Percentiles rank a stretch among this genome's conserved stretches.
phyloP scores from a whole-genome alignment of 768 basidiomycete genomes.

The Auricularia cornea region DNA sequence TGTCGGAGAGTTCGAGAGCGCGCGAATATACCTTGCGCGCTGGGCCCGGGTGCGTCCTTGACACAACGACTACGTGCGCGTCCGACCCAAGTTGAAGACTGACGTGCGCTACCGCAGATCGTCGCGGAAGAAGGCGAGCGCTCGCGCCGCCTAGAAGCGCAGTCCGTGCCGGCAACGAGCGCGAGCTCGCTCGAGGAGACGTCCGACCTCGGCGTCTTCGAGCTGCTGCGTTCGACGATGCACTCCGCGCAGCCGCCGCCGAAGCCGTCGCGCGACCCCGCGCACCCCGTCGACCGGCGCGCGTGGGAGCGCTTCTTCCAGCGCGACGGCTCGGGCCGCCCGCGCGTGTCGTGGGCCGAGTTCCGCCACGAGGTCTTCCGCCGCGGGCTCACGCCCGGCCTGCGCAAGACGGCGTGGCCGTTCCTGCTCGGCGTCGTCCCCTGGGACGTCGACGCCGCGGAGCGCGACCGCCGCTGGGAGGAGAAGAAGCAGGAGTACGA shows the following conservation, averaged over 20 bases:
- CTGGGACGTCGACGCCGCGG: constrained; percentile 63
- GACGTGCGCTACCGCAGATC: constrained; percentile 29
- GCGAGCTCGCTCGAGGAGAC: constrained; percentile 48
- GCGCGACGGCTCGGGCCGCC: constrained; percentile 44
- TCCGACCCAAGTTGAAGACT: background rate
- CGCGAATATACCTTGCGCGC: constrained; percentile 88
- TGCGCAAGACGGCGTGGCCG: constrained; percentile 81
- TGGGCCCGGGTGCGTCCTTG: constrained; percentile 67
- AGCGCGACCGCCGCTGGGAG: constrained; percentile 55
- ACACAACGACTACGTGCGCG: constrained; percentile 10
- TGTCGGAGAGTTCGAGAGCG: constrained; percentile 93
- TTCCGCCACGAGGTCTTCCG: constrained; percentile 73
- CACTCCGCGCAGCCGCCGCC: constrained; percentile 69
- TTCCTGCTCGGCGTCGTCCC: constrained; percentile 77
- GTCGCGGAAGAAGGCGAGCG: constrained; percentile 98
- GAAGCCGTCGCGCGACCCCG: constrained; percentile 71
- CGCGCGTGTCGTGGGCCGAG: constrained; percentile 55
- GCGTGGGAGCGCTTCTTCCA: constrained; percentile 76
- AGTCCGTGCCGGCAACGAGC: constrained; percentile 48
- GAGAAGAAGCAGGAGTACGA: constrained; percentile 64
- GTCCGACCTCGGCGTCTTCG: constrained; percentile 79
- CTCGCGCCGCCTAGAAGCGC: constrained; percentile 71
- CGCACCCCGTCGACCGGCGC: constrained; percentile 63
- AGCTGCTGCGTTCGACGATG: constrained; percentile 62
- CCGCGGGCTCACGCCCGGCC: constrained; percentile 45